Conservation (phyloP, 495 filamentous ascomycete species). For the Aspergillus diversus region DNA sequence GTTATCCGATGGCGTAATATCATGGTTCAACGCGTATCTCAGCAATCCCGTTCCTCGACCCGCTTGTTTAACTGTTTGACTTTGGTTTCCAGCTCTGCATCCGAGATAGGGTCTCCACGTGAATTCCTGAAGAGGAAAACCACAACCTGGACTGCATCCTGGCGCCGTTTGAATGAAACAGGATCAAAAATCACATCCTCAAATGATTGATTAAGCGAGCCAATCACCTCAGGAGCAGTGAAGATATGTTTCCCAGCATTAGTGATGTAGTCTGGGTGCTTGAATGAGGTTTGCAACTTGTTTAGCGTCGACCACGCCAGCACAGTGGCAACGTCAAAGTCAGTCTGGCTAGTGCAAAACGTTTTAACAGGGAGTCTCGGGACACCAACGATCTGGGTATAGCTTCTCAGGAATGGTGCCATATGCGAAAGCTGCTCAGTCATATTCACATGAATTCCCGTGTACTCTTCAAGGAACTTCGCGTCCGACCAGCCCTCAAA, state of each 20-base stretch:
- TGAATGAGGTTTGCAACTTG: not conserved
- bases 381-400: not conserved
- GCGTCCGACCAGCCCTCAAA: not conserved
- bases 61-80: not conserved
- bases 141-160: not conserved
- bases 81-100: not conserved
- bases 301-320: not conserved
- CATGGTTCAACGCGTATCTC: not conserved
- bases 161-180: not conserved
- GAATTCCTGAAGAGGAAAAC: not conserved
- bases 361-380: not conserved
- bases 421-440: not conserved
- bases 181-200: not conserved
- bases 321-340: not conserved
- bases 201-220: not conserved
- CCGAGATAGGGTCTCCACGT: not conserved
- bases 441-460: not conserved
- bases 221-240: not conserved
- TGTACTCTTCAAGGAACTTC: not conserved
- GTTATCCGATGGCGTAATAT: not conserved
- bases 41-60: not conserved
- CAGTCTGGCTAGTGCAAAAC: not conserved
- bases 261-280: not conserved
- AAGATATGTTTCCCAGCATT: not conserved
- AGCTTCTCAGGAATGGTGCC: not conserved